Base-by-base conservation (phyloP, 140 eudicot genomes). In the Erigeron philadelphicus region DNA sequence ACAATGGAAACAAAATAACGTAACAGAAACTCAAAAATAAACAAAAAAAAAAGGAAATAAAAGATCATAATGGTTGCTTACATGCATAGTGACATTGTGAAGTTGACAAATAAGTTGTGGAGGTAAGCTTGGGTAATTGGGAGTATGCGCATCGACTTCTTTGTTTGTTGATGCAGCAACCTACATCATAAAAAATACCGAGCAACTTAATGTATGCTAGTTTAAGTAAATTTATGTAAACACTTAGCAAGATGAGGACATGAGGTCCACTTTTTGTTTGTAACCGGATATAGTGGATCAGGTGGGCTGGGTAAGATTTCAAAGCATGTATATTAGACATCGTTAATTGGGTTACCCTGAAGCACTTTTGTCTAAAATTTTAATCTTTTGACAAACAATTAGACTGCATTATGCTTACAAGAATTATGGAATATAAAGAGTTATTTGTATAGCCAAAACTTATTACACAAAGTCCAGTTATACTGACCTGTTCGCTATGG, bases 81-180 rank as follows among this genome's bases (percentile, higher is more conserved):
- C 97, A 79, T 90, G 97, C 97, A 90, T 90, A 31, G 92, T 90
- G 57, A 90, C 83, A 62, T 87, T 87, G 84, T 90, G 97, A 83
- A 90, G 95, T 79, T 90, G 97, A 67, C 97, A 90, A 23, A 90
- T 80, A 50, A 87, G 89, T 68, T 90, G 97, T 1, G 97, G 97
- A 52, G 87, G 88, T 63, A 90, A 90, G 75, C 90, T 90, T 35
- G 97, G 97, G 78, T 90, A 85, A 70, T 83, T 90, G 0, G 97
- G 97, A 60, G 85, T 83, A 72, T 88, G 86, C 68, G 93, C 86
- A 81, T 90, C 93, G 25, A 87, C 90, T 81, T 81, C 95, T 81
- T 83, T 90, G 78, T 90, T 90, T 12, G 97, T 90, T 11, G 97
- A 82, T 53, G 93, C 89, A 60, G 97, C 90, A 76, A 90, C 97